Conservation (phyloP, 176 grass and related monocot species). For the Rhynchospora pubera region DNA sequence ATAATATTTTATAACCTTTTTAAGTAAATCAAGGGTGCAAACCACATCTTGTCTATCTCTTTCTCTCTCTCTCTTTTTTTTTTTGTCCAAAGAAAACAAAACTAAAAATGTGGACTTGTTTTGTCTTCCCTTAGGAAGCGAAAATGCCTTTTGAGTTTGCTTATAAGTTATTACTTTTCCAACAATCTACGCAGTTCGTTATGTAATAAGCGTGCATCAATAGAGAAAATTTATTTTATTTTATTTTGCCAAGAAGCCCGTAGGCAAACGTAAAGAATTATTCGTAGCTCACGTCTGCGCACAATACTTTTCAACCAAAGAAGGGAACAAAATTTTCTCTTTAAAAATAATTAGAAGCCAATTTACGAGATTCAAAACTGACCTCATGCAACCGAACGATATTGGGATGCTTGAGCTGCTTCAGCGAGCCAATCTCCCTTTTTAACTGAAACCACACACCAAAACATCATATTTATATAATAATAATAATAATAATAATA, state of each 20-base stretch:
- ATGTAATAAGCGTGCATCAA: background rate
- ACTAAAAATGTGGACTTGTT: background rate
- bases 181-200: background rate
- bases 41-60: background rate
- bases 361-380: background rate
- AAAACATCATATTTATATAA: background rate
- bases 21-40: background rate
- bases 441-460: slow-evolving; percentile 42
- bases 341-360: background rate
- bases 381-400: slow-evolving; percentile 75
- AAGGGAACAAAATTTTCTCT: background rate
- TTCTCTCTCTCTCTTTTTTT: too few species aligned
- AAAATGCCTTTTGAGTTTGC: background rate
- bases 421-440: slow-evolving; percentile 69
- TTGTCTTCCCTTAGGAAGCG: background rate
- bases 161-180: background rate
- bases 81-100: background rate
- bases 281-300: background rate
- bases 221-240: background rate
- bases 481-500: background rate
- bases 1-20: background rate
- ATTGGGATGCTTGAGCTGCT: slow-evolving; percentile 75
- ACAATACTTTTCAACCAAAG: background rate
- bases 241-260: too few species aligned
- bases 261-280: background rate